Conservation (phyloP, 2,329 filamentous ascomycete genomes). For the Aschersonia sp. region DNA sequence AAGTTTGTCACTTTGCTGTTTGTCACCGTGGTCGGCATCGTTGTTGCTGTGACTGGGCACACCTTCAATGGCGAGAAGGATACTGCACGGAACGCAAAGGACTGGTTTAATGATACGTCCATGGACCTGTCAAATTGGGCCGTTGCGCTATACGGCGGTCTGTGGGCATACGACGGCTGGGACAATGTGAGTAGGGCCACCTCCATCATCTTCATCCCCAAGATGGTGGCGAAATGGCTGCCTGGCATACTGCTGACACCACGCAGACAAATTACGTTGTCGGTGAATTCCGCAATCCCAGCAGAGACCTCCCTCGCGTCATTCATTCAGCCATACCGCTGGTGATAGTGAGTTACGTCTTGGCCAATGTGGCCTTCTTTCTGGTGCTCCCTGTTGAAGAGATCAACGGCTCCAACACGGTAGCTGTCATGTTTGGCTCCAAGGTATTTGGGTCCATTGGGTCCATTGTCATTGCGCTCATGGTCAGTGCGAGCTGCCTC, state of each 20-base stretch:
- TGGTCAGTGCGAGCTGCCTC: slow-evolving; percentile 85
- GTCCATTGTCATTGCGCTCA: slow-evolving; percentile 69
- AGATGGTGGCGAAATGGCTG: neutral
- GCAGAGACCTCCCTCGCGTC: slow-evolving; percentile 77
- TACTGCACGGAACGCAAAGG: slow-evolving; percentile 70
- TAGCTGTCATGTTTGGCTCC: slow-evolving; percentile 86
- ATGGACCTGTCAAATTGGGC: slow-evolving; percentile 75
- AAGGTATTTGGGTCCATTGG: slow-evolving; percentile 81
- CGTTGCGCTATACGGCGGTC: slow-evolving; percentile 81
- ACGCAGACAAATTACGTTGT: slow-evolving; percentile 87
- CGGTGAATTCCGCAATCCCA: slow-evolving; percentile 87
- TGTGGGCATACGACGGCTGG: slow-evolving; percentile 99
- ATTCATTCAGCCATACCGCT: slow-evolving; percentile 95
- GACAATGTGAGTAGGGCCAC: slow-evolving; percentile 59
- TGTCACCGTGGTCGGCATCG: slow-evolving; percentile 74
- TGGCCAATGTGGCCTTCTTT: slow-evolving; percentile 90
- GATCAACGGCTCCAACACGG: slow-evolving; percentile 81
- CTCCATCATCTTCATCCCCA: neutral
- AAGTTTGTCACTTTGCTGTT: slow-evolving; percentile 85
- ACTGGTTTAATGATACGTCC: slow-evolving; percentile 82
- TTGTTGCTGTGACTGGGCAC: slow-evolving; percentile 76
- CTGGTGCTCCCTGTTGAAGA: slow-evolving; percentile 70
- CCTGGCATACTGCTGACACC: neutral
- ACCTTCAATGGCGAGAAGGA: slow-evolving; percentile 64
- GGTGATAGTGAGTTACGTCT: slow-evolving; percentile 77